A percentile compares a stretch with the other conserved stretches of the same genome.
phyloP scores from a whole-genome alignment of 352 stramenopile genomes.

The Hyphochytrium catenoides region DNA sequence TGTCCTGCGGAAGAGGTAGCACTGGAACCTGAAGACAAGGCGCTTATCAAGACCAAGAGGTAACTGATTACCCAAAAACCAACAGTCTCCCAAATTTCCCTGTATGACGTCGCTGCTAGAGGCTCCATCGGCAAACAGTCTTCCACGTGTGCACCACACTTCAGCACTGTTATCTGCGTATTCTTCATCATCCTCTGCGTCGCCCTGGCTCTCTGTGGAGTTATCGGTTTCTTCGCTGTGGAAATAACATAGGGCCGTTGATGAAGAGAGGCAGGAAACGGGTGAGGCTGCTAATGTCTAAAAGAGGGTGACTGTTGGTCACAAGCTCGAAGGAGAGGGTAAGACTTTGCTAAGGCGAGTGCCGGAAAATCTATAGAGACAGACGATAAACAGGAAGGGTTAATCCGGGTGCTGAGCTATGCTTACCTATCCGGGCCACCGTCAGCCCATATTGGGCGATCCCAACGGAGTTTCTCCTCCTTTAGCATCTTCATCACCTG shows the following conservation, averaged over 20 bases:
- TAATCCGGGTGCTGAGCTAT: constrained; percentile 11
- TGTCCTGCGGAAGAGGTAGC: background rate
- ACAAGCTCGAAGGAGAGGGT: constrained; percentile 4
- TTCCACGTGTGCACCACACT: constrained; percentile 28
- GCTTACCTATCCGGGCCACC: no score
- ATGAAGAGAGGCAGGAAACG: constrained; percentile 5
- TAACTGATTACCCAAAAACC: constrained; percentile 53
- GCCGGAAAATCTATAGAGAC: background rate
- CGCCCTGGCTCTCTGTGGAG: constrained; percentile 9
- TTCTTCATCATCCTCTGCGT: constrained; percentile 14
- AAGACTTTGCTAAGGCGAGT: background rate
- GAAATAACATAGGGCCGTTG: background rate
- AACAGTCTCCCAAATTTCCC: constrained; percentile 68
- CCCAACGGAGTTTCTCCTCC: constrained; percentile 44
- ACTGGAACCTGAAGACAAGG: background rate
- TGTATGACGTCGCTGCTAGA: constrained; percentile 63
- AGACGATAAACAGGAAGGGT: background rate
- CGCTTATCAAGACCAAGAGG: background rate
- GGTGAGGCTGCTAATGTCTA: background rate
- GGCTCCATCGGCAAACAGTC: constrained; percentile 40
- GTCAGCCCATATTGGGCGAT: constrained; percentile 38
- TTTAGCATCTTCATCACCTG: constrained; percentile 40
- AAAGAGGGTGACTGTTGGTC: constrained; percentile 8
- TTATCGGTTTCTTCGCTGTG: constrained; percentile 9
- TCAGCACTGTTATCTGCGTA: constrained; percentile 12